phyloP scores from a whole-genome alignment of 176 grass and related monocot genomes.

The Phragmites australis region DNA sequence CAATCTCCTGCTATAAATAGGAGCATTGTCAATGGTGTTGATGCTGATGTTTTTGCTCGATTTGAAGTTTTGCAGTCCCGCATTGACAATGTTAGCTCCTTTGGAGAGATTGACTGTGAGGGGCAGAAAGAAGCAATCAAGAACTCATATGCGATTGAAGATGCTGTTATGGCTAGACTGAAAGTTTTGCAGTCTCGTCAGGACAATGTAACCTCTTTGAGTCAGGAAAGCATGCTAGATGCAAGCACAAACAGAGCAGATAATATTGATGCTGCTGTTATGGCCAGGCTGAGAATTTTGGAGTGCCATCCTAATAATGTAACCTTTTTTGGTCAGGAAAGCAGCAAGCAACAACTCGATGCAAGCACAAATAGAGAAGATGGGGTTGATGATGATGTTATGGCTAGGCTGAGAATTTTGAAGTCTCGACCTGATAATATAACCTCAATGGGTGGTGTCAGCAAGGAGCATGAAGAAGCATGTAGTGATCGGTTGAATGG shows the following conservation, averaged over 20 bases:
- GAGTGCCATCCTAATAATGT: constrained; percentile 28
- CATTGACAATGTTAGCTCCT: constrained; percentile 21
- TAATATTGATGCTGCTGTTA: constrained; percentile 34
- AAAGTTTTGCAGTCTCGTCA: constrained; percentile 42
- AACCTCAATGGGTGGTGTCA: background rate
- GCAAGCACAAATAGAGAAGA: background rate
- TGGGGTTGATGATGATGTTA: constrained; percentile 38
- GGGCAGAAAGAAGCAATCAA: constrained; percentile 38
- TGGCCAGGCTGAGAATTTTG: constrained; percentile 39
- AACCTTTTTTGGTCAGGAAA: constrained; percentile 21
- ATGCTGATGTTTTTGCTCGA: constrained; percentile 45
- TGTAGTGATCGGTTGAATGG: constrained; percentile 4
- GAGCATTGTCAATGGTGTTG: constrained; percentile 26
- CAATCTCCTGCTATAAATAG: constrained; percentile 30
- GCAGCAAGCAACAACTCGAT: constrained; percentile 12
- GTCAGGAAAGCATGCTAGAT: constrained; percentile 13
- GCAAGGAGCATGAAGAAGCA: constrained; percentile 6
- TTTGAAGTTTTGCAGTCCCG: constrained; percentile 25
- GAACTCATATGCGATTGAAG: constrained; percentile 28
- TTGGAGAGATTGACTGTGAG: background rate
- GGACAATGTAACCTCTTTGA: constrained; percentile 17
- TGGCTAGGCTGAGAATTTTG: constrained; percentile 43
- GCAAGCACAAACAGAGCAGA: constrained; percentile 28
- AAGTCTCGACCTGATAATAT: constrained; percentile 35
- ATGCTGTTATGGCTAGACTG: constrained; percentile 55